Base-by-base conservation (phyloP, 2,329 filamentous ascomycete genomes). In the Tolypocladium capitatum region DNA sequence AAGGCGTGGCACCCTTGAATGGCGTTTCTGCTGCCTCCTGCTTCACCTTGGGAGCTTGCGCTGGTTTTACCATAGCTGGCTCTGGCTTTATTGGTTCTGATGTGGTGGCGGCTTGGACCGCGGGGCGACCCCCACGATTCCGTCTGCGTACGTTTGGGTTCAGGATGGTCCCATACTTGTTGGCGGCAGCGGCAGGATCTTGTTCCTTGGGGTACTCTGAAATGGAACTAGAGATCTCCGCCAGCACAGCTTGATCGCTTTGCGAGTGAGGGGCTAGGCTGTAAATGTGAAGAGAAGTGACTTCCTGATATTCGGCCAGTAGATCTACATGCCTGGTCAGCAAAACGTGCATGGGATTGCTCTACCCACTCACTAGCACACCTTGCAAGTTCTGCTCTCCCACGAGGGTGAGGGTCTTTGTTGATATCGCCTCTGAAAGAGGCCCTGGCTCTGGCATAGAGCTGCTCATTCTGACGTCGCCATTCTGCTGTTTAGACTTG, bases 231-330 rank as follows among this genome's bases (percentile, higher is more conserved):
- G 80, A 79, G 35, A 81, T 77, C 47, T 92, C 83, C 4, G 82
- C 79, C 35, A 96, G 70, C 1, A 83, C 63, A 56, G 86, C 79
- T 18, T 92, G 66, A 58, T 91, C 75, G 61, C 69, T 83, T 16
- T 89, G 70, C 1, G 81, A 75, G 34, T 80, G 75, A 1, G 85
- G 75, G 38, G 86, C 81, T 18, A 97, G 61, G 58, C 89, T 95
- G 68, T 97, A 97, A 40, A 97, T 69, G 57, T 96, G 88, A 50
- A 95, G 82, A 0, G 86, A 85, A 0, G 73, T 75, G 47, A 95
- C 79, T n/a, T 79, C 71, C 44, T 84, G 74, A 54, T 91, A 94
- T 16, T 78, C 73, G 14, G 72, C 69, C 49, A 88, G 79, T 1
- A 77, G 71, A 53, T 78, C 86, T 91, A 54, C 2, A 13, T 43